Conservation (phyloP, 2,329 filamentous ascomycete species). For the Apiospora pterosperma region DNA sequence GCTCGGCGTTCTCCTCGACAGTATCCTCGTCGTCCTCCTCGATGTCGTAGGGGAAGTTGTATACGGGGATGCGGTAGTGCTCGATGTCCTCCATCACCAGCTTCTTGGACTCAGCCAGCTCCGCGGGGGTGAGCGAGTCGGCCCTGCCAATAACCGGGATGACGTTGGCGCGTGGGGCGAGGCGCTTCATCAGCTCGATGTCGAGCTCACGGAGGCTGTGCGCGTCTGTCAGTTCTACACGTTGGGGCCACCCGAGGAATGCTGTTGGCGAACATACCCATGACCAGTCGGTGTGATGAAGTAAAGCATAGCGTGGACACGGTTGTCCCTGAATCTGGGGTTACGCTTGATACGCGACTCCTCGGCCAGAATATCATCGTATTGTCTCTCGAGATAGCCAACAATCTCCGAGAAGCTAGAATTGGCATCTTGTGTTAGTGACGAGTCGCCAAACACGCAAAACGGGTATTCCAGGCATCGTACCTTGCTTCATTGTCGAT, state of each 20-base stretch:
- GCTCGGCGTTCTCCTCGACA: constrained; percentile 97
- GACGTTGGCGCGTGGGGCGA: constrained; percentile 96
- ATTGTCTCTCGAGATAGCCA: constrained; percentile 97
- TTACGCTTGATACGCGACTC: constrained; percentile 99
- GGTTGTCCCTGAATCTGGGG: constrained; percentile 97
- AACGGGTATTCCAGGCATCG: constrained; percentile 20
- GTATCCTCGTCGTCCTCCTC: constrained; percentile 99
- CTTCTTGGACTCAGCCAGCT: constrained; percentile 99
- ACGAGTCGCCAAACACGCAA: not conserved
- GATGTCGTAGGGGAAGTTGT: constrained; percentile 99
- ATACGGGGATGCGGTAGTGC: constrained; percentile 98
- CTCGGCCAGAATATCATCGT: constrained; percentile 98
- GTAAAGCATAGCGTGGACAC: constrained; percentile 96
- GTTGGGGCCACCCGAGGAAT: not conserved
- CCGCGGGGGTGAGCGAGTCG: constrained; percentile 92
- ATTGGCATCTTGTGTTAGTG: constrained; percentile 4
- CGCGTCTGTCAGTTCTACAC: constrained; percentile 5
- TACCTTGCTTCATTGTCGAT: constrained; percentile 99
- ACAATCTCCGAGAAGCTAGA: constrained; percentile 93
- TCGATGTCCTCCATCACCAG: constrained; percentile 99
- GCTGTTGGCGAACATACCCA: constrained; percentile 52
- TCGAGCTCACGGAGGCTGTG: constrained; percentile 91
- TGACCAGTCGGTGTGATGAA: constrained; percentile 99
- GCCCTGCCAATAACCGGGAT: constrained; percentile 99
- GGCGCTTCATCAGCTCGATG: constrained; percentile 99